Conservation (phyloP, 441 rosid species). For the Capsella rubella region DNA sequence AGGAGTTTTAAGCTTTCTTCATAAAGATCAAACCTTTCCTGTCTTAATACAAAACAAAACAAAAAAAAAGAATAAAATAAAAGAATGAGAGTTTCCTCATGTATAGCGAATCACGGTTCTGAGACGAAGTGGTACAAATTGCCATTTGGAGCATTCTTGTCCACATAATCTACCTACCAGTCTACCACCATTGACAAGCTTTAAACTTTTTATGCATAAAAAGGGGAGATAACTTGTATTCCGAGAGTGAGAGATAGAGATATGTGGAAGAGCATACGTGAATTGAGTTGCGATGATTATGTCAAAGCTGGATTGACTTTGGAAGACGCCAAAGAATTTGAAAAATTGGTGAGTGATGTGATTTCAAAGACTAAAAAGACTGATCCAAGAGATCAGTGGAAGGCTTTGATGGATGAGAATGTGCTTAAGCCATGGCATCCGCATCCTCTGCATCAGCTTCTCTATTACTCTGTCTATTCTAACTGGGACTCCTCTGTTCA, state of each 20-base stretch:
- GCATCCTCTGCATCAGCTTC: conserved; percentile 69
- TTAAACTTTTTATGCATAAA: neutral
- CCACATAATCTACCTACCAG: conserved; percentile 25
- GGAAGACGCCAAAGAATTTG: conserved; percentile 57
- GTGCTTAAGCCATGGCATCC: conserved; percentile 76
- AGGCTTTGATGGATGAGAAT: conserved; percentile 49
- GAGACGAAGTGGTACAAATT: neutral
- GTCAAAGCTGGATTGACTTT: conserved; percentile 57
- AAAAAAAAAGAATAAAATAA: neutral
- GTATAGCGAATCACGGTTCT: neutral
- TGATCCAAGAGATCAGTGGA: conserved; percentile 74
- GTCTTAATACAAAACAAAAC: neutral
- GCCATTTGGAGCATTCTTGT: conserved; percentile 15
- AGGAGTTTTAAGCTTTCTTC: neutral
- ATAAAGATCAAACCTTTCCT: neutral
- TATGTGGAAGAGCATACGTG: conserved; percentile 52
- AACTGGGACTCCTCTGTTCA: conserved; percentile 65
- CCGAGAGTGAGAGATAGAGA: conserved; percentile 13
- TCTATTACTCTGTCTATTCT: conserved; percentile 73
- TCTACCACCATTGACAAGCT: neutral
- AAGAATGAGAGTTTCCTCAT: neutral
- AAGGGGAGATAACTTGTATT: neutral
- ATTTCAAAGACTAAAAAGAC: conserved; percentile 34
- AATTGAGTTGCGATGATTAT: conserved; percentile 60
- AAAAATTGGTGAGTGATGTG: conserved; percentile 45